Evolutionary conservation across 2,329 filamentous ascomycete species (phyloP).

Genomic region (Apiospora kogelbergensis): DNA sequence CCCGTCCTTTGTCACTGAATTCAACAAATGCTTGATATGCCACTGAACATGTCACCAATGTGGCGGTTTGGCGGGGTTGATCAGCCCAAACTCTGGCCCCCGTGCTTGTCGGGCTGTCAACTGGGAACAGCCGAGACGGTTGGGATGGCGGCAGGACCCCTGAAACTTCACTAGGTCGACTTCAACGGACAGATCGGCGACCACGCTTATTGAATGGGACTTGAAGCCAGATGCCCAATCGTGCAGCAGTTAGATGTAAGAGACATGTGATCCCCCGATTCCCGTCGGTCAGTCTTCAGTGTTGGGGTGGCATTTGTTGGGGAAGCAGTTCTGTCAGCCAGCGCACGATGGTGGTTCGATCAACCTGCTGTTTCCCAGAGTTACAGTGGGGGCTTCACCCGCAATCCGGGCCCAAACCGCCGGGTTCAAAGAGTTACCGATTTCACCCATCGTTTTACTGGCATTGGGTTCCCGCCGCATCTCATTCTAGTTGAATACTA

Average conservation of each 20-base stretch:
- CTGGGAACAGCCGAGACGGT: neutral
- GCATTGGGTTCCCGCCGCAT: neutral
- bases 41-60: neutral
- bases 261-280: neutral
- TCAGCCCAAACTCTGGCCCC: neutral
- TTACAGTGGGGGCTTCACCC: neutral
- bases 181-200: neutral
- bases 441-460: neutral
- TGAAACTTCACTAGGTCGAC: neutral
- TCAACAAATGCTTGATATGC: neutral
- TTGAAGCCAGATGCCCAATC: neutral
- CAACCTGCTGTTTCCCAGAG: neutral
- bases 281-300: neutral
- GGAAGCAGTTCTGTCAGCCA: neutral
- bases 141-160: neutral
- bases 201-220: neutral
- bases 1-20: neutral
- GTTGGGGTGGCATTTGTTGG: slow-evolving; percentile 6
- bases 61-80: slow-evolving; percentile 6
- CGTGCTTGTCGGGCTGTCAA: neutral
- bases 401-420: neutral
- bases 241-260: neutral
- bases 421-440: neutral
- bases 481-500: neutral
- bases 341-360: slow-evolving; percentile 1